Conservation (phyloP, 2,329 filamentous ascomycete genomes). For the Stenocarpella maydis region DNA sequence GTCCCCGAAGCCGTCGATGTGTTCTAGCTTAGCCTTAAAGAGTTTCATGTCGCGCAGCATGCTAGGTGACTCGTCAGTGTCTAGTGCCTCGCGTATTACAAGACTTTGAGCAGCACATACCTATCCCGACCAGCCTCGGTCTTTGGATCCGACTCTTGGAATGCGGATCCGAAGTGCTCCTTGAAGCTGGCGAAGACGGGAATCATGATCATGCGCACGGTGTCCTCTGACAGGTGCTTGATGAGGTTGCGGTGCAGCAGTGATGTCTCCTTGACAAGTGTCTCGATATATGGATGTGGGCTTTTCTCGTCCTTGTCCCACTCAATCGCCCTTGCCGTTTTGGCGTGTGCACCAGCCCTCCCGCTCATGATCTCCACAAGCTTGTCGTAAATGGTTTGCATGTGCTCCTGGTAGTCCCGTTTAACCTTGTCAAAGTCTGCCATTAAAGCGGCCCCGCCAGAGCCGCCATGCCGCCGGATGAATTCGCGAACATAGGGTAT, state of each 20-base stretch:
- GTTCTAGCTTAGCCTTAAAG: conserved; percentile 74
- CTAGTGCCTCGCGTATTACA: conserved; percentile 10
- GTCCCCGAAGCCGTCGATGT: conserved; percentile 81
- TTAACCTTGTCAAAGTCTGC: conserved; percentile 90
- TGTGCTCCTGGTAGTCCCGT: conserved; percentile 85
- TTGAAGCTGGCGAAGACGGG: conserved; percentile 85
- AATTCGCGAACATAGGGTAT: conserved; percentile 93
- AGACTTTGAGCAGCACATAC: conserved; percentile 56
- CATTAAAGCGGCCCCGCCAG: conserved; percentile 67
- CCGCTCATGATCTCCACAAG: conserved; percentile 91
- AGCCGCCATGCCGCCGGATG: conserved; percentile 76
- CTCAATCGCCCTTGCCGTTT: conserved; percentile 75
- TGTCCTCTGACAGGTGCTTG: conserved; percentile 80
- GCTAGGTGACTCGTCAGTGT: conserved; percentile 51
- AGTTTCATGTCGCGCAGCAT: conserved; percentile 80
- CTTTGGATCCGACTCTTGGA: conserved; percentile 70
- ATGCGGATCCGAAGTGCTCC: conserved; percentile 77
- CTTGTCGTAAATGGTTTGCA: conserved; percentile 90
- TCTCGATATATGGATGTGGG: conserved; percentile 83
- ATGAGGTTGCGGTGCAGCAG: conserved; percentile 84
- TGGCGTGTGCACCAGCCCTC: conserved; percentile 76
- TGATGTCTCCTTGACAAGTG: conserved; percentile 82
- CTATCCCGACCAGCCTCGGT: conserved; percentile 75
- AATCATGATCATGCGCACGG: conserved; percentile 83
- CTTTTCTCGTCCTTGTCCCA: conserved; percentile 63